These are phyloP conservation scores for Trematosphaeria pertusa DNA, from an alignment of 2,329 filamentous ascomycete species.

Conservation along the genomic window DNA sequence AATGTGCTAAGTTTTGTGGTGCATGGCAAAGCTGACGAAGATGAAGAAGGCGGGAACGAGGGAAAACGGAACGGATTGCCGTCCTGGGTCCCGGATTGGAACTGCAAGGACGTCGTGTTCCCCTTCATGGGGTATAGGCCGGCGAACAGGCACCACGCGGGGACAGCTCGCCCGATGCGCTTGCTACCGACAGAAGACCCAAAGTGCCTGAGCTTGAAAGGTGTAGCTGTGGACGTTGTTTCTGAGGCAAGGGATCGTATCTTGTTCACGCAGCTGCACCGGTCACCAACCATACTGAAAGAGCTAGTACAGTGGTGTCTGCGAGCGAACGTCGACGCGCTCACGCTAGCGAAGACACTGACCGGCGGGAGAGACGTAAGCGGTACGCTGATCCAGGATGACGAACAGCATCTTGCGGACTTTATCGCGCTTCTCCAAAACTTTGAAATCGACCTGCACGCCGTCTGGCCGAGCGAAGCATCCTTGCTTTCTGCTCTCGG, in stretches of 20 bases:
- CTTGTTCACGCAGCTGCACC: conserved; percentile 1
- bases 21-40: not conserved
- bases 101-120: conserved; percentile 2
- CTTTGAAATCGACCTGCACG: not conserved
- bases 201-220: conserved; percentile 9
- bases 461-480: not conserved
- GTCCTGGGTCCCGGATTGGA: conserved; percentile 29
- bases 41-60: not conserved
- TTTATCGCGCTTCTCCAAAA: conserved; percentile 11
- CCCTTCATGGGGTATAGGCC: conserved; percentile 10
- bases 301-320: conserved; percentile 13
- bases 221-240: conserved; percentile 11
- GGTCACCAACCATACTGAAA: not conserved
- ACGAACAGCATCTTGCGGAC: conserved; percentile 11
- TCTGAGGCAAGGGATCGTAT: not conserved
- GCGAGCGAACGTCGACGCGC: not conserved
- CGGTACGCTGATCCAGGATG: conserved; percentile 1
- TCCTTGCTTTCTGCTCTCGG: not conserved
- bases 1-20: conserved; percentile 15
- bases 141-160: conserved; percentile 6
- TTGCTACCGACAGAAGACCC: not conserved
- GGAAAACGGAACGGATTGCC: conserved; percentile 4
- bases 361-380: conserved; percentile 11
- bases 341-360: conserved; percentile 11
- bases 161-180: conserved; percentile 1